Evolutionary conservation across 192 early-diverging fungal genomes (phyloP).

Genomic region (Phlyctochytrium planicorne): DNA sequence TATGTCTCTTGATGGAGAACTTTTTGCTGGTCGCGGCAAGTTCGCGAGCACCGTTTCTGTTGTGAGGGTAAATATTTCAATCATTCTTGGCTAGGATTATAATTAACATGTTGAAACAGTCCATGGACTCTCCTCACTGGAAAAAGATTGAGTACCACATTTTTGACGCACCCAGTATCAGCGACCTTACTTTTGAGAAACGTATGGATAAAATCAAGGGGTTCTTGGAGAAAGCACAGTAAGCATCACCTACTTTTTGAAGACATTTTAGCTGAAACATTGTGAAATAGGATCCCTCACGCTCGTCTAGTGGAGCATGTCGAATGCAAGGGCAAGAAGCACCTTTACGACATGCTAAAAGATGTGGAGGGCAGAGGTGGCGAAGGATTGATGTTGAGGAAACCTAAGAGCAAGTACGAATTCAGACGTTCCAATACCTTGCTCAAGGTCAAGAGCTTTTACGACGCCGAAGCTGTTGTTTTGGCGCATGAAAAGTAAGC

Average conservation of each 20-base stretch:
- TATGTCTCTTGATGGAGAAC: conserved; percentile 68
- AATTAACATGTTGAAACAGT: conserved; percentile 13
- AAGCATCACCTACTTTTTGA: not conserved
- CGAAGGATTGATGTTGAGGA: conserved; percentile 70
- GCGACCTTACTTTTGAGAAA: conserved; percentile 46
- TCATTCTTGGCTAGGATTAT: not conserved
- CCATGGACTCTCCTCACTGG: conserved; percentile 44
- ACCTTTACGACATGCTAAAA: conserved; percentile 50
- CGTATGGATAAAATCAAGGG: conserved; percentile 46
- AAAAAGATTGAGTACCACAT: conserved; percentile 54
- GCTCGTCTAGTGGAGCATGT: conserved; percentile 50
- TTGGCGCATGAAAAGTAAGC: conserved; percentile 32
- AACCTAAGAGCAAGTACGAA: conserved; percentile 35
- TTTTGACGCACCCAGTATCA: conserved; percentile 64
- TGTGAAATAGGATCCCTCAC: conserved; percentile 3
- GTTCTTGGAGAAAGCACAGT: conserved; percentile 25
- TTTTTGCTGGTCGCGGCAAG: conserved; percentile 63
- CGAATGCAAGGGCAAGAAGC: conserved; percentile 36
- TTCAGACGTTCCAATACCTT: conserved; percentile 52
- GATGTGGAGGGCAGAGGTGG: conserved; percentile 59
- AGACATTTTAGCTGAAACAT: not conserved
- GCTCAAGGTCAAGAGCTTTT: conserved; percentile 71
- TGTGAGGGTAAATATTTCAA: conserved; percentile 50
- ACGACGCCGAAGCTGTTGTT: conserved; percentile 71
- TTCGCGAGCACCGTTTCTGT: conserved; percentile 66